Evolutionary conservation across 768 basidiomycete species (phyloP).

Genomic region (Boletus patriciae): DNA sequence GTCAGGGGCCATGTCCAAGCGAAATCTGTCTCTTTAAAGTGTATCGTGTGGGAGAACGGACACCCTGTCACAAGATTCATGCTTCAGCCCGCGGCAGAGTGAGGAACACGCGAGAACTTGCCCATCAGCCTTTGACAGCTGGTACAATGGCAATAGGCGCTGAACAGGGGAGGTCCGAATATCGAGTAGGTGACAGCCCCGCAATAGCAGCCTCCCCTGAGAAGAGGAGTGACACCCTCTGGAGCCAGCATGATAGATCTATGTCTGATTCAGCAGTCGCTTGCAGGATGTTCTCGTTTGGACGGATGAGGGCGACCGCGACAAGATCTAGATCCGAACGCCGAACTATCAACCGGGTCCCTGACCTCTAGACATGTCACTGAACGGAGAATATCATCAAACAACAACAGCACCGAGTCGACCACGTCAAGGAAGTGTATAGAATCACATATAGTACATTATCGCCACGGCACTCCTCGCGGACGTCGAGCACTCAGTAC

Average conservation of each 20-base stretch:
- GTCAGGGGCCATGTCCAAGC: slow-evolving; percentile 42
- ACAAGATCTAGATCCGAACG: too few relatives aligned
- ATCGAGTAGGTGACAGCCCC: slow-evolving; percentile 50
- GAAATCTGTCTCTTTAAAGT: slow-evolving; percentile 52
- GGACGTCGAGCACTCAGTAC: neutral
- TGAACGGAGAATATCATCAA: neutral
- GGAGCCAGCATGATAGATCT: slow-evolving; percentile 12
- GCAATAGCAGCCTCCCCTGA: slow-evolving; percentile 61
- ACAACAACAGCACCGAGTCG: neutral
- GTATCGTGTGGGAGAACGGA: slow-evolving; percentile 63
- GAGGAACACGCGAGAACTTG: slow-evolving; percentile 21
- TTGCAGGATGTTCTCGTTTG: neutral
- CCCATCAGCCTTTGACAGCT: slow-evolving; percentile 64
- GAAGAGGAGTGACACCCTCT: slow-evolving; percentile 17
- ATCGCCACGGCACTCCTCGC: neutral
- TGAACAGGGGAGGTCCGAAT: slow-evolving; percentile 47
- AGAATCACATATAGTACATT: slow-evolving; percentile 7
- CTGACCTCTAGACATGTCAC: too few relatives aligned
- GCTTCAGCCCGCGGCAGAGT: neutral
- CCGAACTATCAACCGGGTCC: too few relatives aligned
- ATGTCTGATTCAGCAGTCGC: too few relatives aligned
- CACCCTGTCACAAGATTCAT: slow-evolving; percentile 25
- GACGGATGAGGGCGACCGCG: too few relatives aligned
- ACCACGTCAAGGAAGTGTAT: neutral
- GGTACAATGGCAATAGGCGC: slow-evolving; percentile 71